phyloP scores from a whole-genome alignment of 768 basidiomycete species.

The Xerocomellus chrysenteron region DNA sequence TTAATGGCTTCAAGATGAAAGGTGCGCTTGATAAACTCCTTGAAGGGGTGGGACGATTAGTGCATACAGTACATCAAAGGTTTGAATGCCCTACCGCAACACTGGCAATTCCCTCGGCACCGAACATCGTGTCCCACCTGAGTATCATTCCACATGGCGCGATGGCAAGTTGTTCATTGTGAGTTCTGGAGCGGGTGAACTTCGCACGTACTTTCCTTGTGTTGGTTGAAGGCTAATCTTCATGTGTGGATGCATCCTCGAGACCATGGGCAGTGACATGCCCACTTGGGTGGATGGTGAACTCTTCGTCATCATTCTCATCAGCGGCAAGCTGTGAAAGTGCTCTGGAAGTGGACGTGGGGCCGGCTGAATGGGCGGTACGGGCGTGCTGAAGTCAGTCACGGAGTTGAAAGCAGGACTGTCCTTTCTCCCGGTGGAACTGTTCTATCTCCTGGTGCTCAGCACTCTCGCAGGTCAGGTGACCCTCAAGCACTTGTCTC shows the following conservation, averaged over 20 bases:
- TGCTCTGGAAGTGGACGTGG: not conserved
- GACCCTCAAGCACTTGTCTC: not conserved
- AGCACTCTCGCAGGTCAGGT: not conserved
- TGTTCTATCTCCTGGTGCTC: not conserved
- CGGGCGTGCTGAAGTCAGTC: not conserved
- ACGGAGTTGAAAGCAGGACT: conserved; percentile 3
- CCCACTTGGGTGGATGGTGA: too few relatives aligned
- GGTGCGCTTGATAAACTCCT: conserved; percentile 1
- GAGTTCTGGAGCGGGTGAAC: not conserved
- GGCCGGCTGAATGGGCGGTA: not conserved
- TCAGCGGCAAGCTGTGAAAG: not conserved
- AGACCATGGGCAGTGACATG: too few relatives aligned
- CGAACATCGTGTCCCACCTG: not conserved
- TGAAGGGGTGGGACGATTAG: too few relatives aligned
- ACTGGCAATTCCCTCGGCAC: not conserved
- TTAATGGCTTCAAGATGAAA: not conserved
- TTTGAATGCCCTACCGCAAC: too few relatives aligned
- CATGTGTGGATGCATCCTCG: too few relatives aligned
- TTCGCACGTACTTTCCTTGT: too few relatives aligned
- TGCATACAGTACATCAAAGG: too few relatives aligned
- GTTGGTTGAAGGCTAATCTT: too few relatives aligned
- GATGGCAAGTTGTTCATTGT: conserved; percentile 4
- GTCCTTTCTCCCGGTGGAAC: not conserved
- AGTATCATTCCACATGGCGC: conserved; percentile 4
- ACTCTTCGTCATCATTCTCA: too few relatives aligned